phyloP scores from a whole-genome alignment of 495 filamentous ascomycete species.

The Hypoxylon fragiforme region DNA sequence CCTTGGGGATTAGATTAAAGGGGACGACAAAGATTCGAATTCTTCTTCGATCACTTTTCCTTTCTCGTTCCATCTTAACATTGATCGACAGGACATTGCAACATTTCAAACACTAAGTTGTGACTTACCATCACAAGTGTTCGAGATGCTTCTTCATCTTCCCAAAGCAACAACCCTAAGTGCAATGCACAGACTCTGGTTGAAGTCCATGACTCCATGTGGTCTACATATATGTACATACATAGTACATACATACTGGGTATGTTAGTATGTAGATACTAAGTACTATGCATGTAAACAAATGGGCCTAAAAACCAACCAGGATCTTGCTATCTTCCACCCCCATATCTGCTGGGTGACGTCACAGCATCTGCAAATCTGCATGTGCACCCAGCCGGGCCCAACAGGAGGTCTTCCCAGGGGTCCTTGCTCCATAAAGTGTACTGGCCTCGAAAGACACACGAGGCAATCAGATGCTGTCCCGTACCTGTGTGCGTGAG shows the following conservation, averaged over 20 bases:
- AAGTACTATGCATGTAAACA: too few relatives aligned
- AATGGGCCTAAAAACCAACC: too few relatives aligned
- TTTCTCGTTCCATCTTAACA: background rate
- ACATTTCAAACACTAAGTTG: slow-evolving; percentile 1
- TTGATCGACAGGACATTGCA: slow-evolving; percentile 22
- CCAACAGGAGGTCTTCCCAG: slow-evolving; percentile 20
- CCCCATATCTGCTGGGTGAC: slow-evolving; percentile 23
- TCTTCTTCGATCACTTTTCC: too few relatives aligned
- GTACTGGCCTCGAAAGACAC: slow-evolving; percentile 10
- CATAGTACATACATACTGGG: too few relatives aligned
- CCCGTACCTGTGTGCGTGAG: slow-evolving; percentile 6
- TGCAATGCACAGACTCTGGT: too few relatives aligned
- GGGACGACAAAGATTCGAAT: too few relatives aligned
- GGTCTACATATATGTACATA: too few relatives aligned
- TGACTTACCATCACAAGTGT: slow-evolving; percentile 6
- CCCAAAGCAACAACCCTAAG: background rate
- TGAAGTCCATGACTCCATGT: too few relatives aligned
- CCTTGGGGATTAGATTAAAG: too few relatives aligned
- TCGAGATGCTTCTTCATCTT: slow-evolving; percentile 14
- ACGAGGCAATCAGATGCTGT: slow-evolving; percentile 13
- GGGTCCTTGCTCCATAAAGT: slow-evolving; percentile 14
- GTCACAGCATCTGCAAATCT: slow-evolving; percentile 34
- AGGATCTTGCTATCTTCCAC: slow-evolving; percentile 6
- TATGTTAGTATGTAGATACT: too few relatives aligned
- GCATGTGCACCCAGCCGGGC: slow-evolving; percentile 33